Evolutionary conservation across 345 rosid species (phyloP).

Genomic region (Atalantia buxifolia): DNA sequence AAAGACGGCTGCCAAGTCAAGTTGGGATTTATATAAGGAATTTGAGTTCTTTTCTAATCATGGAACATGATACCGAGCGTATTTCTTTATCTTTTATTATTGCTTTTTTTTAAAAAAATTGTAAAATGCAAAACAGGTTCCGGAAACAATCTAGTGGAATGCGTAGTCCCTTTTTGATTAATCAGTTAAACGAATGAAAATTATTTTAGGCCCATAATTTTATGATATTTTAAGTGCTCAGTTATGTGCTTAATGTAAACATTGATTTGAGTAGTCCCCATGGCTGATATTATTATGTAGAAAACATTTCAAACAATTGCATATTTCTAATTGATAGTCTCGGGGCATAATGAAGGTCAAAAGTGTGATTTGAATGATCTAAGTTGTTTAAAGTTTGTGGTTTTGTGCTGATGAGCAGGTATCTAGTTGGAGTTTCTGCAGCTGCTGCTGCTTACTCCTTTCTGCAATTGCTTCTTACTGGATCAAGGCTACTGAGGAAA

Average conservation of each 20-base stretch:
- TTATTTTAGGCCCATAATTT: background rate
- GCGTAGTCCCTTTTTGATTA: too few species aligned
- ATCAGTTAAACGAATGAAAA: too few species aligned
- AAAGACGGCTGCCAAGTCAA: too few species aligned
- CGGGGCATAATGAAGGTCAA: background rate
- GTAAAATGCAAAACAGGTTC: too few species aligned
- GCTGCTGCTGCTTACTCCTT: slow-evolving; percentile 56
- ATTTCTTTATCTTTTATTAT: too few species aligned
- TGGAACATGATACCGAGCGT: too few species aligned
- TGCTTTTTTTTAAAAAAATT: too few species aligned
- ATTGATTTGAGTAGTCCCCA: background rate
- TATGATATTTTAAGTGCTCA: background rate
- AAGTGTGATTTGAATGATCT: slow-evolving; percentile 5
- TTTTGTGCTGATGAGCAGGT: slow-evolving; percentile 40
- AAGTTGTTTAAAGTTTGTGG: background rate
- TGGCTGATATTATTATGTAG: background rate
- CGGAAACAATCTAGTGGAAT: too few species aligned
- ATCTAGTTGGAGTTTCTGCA: slow-evolving; percentile 62
- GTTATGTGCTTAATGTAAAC: background rate
- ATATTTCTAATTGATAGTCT: background rate
- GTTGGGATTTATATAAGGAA: too few species aligned
- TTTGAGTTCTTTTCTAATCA: too few species aligned
- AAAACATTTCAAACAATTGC: background rate
- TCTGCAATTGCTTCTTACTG: slow-evolving; percentile 51
- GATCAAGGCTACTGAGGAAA: slow-evolving; percentile 45